Conservation (phyloP, 768 basidiomycete genomes). For the Rhizopogon vinicolor region DNA sequence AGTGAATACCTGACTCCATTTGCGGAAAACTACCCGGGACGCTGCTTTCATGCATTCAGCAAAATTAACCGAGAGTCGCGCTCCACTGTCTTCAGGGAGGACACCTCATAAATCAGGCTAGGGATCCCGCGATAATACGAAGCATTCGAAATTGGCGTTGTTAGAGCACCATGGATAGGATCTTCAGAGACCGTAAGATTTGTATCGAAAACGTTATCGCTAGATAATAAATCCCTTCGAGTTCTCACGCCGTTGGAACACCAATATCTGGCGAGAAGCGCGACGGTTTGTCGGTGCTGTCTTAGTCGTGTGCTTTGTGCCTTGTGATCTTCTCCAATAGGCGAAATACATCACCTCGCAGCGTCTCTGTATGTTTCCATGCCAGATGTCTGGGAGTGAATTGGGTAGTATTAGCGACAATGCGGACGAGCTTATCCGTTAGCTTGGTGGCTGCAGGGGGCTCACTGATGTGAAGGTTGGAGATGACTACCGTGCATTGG, state of each 20-base stretch:
- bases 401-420: constrained; percentile 23
- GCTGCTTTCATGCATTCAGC: constrained; percentile 82
- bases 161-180: constrained; percentile 27
- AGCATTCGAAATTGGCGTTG: constrained; percentile 21
- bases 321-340: constrained; percentile 20
- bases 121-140: constrained; percentile 47
- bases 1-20: constrained; percentile 61
- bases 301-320: not conserved
- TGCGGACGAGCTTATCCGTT: constrained; percentile 30
- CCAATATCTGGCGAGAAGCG: constrained; percentile 7
- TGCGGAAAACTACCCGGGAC: constrained; percentile 62
- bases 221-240: too few relatives aligned
- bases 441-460: constrained; percentile 8
- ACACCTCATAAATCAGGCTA: constrained; percentile 42
- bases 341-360: constrained; percentile 37
- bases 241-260: too few relatives aligned
- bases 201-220: not conserved
- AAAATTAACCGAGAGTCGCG: constrained; percentile 51
- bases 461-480: not conserved
- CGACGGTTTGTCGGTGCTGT: not conserved
- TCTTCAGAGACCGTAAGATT: constrained; percentile 23
- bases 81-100: constrained; percentile 15
- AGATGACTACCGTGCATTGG: constrained; percentile 7
- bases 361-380: constrained; percentile 32
- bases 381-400: constrained; percentile 15